Conservation (phyloP, 2,329 filamentous ascomycete genomes). For the Talaromyces verruculosus region DNA sequence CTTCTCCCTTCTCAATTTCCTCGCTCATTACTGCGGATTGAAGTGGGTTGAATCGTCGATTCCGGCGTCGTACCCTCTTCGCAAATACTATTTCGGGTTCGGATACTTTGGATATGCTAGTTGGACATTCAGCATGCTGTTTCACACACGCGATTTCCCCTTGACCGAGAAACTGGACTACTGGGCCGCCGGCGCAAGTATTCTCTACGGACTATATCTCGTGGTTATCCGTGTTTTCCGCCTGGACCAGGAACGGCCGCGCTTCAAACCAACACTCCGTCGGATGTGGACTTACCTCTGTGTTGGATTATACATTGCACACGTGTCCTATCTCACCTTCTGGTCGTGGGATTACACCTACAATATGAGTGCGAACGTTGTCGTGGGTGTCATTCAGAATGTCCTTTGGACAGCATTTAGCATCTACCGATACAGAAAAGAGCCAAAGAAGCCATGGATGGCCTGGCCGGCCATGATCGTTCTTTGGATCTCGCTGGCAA, state of each 20-base stretch:
- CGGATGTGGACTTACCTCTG: slow-evolving; percentile 76
- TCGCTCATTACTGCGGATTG: slow-evolving; percentile 79
- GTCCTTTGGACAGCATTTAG: slow-evolving; percentile 84
- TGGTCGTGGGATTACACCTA: slow-evolving; percentile 94
- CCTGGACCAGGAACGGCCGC: slow-evolving; percentile 62
- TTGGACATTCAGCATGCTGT: slow-evolving; percentile 87
- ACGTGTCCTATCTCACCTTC: slow-evolving; percentile 80
- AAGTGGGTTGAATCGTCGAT: slow-evolving; percentile 67
- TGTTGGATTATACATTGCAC: slow-evolving; percentile 66
- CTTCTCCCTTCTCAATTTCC: slow-evolving; percentile 89
- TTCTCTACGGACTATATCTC: slow-evolving; percentile 90
- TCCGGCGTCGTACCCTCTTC: slow-evolving; percentile 70
- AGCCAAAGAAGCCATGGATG: slow-evolving; percentile 70
- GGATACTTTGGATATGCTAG: slow-evolving; percentile 77
- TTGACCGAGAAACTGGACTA: slow-evolving; percentile 94
- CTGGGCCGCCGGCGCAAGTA: slow-evolving; percentile 84
- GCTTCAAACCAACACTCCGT: slow-evolving; percentile 56
- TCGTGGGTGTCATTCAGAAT: slow-evolving; percentile 76
- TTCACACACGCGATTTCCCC: slow-evolving; percentile 84
- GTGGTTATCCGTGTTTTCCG: slow-evolving; percentile 78
- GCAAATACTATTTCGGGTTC: slow-evolving; percentile 76
- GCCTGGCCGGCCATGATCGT: slow-evolving; percentile 89
- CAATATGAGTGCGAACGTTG: slow-evolving; percentile 95
- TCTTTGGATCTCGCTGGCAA: slow-evolving; percentile 85
- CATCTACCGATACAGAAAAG: slow-evolving; percentile 68